Conservation (phyloP, 2,329 filamentous ascomycete genomes). For the Xylaria polymorpha region DNA sequence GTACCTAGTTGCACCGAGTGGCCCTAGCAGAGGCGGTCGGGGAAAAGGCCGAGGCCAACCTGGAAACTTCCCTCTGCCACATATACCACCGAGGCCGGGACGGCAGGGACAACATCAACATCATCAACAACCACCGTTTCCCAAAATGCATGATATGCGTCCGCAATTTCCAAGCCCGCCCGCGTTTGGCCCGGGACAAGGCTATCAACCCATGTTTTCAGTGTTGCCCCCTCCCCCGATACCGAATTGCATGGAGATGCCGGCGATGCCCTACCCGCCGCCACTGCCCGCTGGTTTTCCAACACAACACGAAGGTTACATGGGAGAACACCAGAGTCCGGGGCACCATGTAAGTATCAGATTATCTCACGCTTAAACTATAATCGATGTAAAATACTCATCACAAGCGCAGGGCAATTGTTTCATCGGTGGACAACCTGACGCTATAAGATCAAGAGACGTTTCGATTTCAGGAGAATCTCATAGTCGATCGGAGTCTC, state of each 20-base stretch:
- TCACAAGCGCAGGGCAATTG: not conserved
- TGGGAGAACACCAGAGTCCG: not conserved
- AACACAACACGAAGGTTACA: not conserved
- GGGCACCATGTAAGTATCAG: not conserved
- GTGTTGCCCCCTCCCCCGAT: not conserved
- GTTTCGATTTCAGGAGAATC: not conserved
- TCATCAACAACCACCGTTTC: not conserved
- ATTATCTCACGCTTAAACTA: not conserved
- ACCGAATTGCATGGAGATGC: not conserved
- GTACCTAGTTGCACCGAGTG: not conserved
- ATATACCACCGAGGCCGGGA: not conserved
- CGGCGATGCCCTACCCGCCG: not conserved
- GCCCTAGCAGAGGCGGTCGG: not conserved
- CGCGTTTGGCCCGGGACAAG: not conserved
- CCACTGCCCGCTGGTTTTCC: not conserved
- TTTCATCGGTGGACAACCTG: not conserved
- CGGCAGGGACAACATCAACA: not conserved
- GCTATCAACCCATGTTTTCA: not conserved
- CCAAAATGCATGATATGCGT: too few relatives aligned
- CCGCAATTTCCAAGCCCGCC: not conserved
- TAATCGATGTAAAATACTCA: not conserved
- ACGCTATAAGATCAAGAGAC: not conserved
- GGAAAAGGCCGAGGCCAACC: not conserved
- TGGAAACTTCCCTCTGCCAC: not conserved
- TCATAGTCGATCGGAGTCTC: not conserved